Base-by-base conservation (phyloP, 2,329 filamentous ascomycete species). In the Acrocalymma vagum region DNA sequence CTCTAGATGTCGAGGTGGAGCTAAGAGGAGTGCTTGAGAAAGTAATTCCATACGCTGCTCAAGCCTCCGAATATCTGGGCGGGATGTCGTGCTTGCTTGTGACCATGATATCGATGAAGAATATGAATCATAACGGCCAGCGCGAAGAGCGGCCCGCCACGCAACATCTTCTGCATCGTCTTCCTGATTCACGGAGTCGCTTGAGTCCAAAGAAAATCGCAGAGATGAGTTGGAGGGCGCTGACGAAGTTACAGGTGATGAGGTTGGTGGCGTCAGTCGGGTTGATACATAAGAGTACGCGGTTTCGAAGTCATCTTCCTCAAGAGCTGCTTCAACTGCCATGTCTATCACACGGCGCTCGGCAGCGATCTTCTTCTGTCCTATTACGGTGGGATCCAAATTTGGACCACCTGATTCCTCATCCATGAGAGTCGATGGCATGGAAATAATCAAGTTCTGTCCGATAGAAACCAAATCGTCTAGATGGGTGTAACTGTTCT, bases 11-110 rank as follows among this genome's bases (percentile, higher is more conserved):
- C 78, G 73, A 0, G 83, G 72, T 1, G 89, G 90, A 0, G 88
- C 88, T 33, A 92, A 80, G 7, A 89, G 80, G 13, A 94, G 76
- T 1, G 90, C 87, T 9, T 87, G 84, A 1, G 87, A 84, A 2
- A 95, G 75, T 24, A 91, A 87, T 57, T 93, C 90, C 63, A 91
- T 88, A 15, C 89, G 83, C 63, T 93, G 89, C 57, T 93, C 87
- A 1, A 94, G 74, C 52, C 89, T 84, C 20, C 88, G 81, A 36
- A 94, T 64, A 10, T 63, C 63, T 5, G 67, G 84, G 10, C 63
- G 65, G 75, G 17, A 77, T 71, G 67, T 85, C 80, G 54, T 80
- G 9, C 50, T 51, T n/a, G 56, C 40, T 16, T 61, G 52, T 3
- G 55, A 48, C 57, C 62, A 62, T 7, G 83, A 78, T 15, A 30